Base-by-base conservation (phyloP, 768 basidiomycete species). In the Suillus variegatus region DNA sequence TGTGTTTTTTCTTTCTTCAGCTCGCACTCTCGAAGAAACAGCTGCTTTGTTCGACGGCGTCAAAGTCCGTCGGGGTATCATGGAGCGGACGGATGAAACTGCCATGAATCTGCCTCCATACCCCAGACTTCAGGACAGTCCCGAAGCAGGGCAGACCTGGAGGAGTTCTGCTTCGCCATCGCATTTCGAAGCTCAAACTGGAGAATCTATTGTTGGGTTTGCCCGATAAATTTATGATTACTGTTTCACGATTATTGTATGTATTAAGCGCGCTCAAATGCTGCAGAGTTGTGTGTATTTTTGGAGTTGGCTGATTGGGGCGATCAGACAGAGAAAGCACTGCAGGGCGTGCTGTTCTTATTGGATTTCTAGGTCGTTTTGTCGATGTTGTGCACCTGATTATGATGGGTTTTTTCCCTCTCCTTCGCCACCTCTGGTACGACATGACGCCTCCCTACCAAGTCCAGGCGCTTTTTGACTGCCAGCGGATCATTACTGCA, bases 1-100 rank as follows among this genome's bases (percentile, higher is more conserved):
- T 51, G 67, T 58, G 28, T 38, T 49, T 64, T 52, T 8, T 43
- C 49, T 63, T 28, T 16, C 46, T 64, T 49, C 64, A 82, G 86
- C 87, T 16, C 81, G 84, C 49, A 91, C 90, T 3, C 79, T 91
- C 36, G 91, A 92, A 74, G 91, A 92, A 73, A 92, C 90, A 0
- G 85, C 90, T 0, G 84, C 84, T 4, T 75, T 91, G 9, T 92
- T 92, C 63, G 91, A 92, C 65, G 88, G 89, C 14, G 84, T 67
- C 18, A 52, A 60, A 43, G 20, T 46, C 20, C 79, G 76, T 28
- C 74, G 79, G 12, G 82, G 82, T 61, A 78, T 88, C 56, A 73
- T 78, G 28, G 75, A 79, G 38, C 81, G 80, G 74, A 85, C 82
- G 46, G 82, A 82, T n/a, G 82, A 85, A 65, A 84, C 83, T 1